phyloP scores from a whole-genome alignment of 1,284 basidiomycete species.

The Tilletia indica region DNA sequence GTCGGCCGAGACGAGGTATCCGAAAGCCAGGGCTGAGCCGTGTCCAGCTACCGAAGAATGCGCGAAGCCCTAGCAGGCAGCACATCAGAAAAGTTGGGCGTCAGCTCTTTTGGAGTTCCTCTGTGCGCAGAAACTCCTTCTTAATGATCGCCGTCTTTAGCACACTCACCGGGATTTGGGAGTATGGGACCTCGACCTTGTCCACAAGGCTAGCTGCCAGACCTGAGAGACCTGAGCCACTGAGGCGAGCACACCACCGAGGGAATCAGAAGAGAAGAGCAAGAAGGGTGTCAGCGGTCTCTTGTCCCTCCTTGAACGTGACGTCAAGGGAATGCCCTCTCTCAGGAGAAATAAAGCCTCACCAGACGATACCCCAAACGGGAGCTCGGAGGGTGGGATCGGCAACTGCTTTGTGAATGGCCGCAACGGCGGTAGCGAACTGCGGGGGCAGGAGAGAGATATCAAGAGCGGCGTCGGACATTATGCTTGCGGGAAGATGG shows the following conservation, averaged over 20 bases:
- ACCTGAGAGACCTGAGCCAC: slow-evolving; percentile 38
- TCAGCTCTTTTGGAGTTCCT: background rate
- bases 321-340: too few species aligned
- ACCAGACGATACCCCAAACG: slow-evolving; percentile 48
- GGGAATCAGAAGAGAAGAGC: too few species aligned
- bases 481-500: too few species aligned
- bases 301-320: background rate
- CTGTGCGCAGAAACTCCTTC: background rate
- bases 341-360: background rate
- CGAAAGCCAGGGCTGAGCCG: slow-evolving; percentile 73
- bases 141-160: background rate
- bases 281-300: too few species aligned
- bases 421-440: slow-evolving; percentile 32
- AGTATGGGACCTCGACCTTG: slow-evolving; percentile 36
- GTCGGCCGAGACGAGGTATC: slow-evolving; percentile 61
- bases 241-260: background rate
- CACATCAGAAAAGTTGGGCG: background rate
- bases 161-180: slow-evolving; percentile 32
- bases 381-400: slow-evolving; percentile 27
- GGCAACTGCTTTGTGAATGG: slow-evolving; percentile 25
- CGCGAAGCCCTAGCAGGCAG: slow-evolving; percentile 25
- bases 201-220: slow-evolving; percentile 30
- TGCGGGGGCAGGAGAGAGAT: slow-evolving; percentile 27
- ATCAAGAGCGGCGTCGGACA: background rate
- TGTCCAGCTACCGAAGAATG: slow-evolving; percentile 67